A percentile compares a stretch with the other conserved stretches of the same genome.
Evolutionary conservation across 1,139 yeast species (phyloP).

Genomic region (Saccharomycopsis phalli): DNA sequence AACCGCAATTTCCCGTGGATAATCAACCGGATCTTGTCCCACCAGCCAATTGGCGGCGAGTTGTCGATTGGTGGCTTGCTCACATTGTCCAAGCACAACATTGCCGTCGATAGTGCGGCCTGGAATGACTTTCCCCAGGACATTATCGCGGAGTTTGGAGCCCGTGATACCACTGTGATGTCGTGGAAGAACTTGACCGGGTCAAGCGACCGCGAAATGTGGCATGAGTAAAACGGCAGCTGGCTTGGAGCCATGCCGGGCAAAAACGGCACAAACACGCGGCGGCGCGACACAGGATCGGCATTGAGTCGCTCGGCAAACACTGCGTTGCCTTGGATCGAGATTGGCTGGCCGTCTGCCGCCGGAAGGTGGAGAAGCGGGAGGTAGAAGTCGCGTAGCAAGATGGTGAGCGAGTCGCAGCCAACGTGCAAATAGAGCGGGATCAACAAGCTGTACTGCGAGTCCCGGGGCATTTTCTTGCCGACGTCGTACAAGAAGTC

Average conservation of each 20-base stretch:
- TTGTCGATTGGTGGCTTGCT: conserved; percentile 55
- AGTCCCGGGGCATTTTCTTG: conserved; percentile 70
- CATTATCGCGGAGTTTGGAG: conserved; percentile 36
- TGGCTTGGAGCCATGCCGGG: conserved; percentile 19
- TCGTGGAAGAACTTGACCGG: conserved; percentile 43
- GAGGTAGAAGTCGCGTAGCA: conserved; percentile 60
- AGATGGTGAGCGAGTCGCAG: conserved; percentile 44
- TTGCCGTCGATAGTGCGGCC: conserved; percentile 46
- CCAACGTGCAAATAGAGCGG: conserved; percentile 49
- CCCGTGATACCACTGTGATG: conserved; percentile 33
- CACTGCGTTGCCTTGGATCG: conserved; percentile 37
- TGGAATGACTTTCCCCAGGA: conserved; percentile 52
- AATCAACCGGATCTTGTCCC: conserved; percentile 47
- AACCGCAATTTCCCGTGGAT: conserved; percentile 40
- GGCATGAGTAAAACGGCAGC: conserved; percentile 30
- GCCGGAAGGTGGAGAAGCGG: conserved; percentile 39
- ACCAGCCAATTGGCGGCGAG: conserved; percentile 44
- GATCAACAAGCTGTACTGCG: conserved; percentile 56
- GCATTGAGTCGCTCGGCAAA: conserved; percentile 39
- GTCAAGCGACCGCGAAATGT: conserved; percentile 42
- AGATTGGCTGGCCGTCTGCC: conserved; percentile 2
- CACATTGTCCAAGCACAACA: conserved; percentile 46
- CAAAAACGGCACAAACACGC: conserved; percentile 34
- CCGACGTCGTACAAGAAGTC: conserved; percentile 45
- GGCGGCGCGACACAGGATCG: conserved; percentile 34